Conservation (phyloP, 2,329 filamentous ascomycete species). For the Pyrenophora teres region DNA sequence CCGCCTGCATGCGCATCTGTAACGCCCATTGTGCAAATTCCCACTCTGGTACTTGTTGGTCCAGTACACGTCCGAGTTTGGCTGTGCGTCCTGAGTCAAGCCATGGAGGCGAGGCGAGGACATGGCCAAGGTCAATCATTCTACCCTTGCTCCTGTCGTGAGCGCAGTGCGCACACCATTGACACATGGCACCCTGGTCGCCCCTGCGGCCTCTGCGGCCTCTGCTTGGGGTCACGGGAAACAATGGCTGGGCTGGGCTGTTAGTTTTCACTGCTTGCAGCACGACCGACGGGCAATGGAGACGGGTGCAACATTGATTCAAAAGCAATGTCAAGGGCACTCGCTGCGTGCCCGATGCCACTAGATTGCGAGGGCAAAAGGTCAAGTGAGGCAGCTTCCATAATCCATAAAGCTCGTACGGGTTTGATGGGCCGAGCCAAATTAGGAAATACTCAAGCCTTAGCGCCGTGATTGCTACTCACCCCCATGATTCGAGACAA, state of each 20-base stretch:
- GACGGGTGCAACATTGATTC: constrained; percentile 39
- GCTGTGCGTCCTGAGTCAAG: constrained; percentile 12
- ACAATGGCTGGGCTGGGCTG: no score
- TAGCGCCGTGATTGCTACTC: constrained; percentile 12
- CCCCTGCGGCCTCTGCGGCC: constrained; percentile 23
- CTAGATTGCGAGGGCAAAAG: not conserved
- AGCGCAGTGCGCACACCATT: constrained; percentile 26
- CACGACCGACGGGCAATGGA: constrained; percentile 20
- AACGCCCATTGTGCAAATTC: constrained; percentile 2
- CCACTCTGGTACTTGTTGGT: not conserved
- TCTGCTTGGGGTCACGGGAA: constrained; percentile 17
- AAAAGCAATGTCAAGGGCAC: constrained; percentile 10
- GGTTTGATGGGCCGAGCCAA: constrained; percentile 3
- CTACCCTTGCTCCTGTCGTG: constrained; percentile 22
- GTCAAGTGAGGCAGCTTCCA: constrained; percentile 20
- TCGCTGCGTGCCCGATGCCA: no score
- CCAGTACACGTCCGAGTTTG: constrained; percentile 2
- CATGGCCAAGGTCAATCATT: not conserved
- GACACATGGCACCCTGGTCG: constrained; percentile 47
- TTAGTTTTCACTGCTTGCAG: no score
- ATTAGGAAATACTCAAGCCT: constrained; percentile 12
- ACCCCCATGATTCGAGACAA: constrained; percentile 13
- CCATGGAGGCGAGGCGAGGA: constrained; percentile 12
- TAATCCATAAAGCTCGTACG: constrained; percentile 6
- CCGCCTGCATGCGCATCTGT: not conserved